Evolutionary conservation across 1,139 yeast species (phyloP), one percentile per base, ranked within the genome.

Genomic region (Geotrichum candidum): DNA sequence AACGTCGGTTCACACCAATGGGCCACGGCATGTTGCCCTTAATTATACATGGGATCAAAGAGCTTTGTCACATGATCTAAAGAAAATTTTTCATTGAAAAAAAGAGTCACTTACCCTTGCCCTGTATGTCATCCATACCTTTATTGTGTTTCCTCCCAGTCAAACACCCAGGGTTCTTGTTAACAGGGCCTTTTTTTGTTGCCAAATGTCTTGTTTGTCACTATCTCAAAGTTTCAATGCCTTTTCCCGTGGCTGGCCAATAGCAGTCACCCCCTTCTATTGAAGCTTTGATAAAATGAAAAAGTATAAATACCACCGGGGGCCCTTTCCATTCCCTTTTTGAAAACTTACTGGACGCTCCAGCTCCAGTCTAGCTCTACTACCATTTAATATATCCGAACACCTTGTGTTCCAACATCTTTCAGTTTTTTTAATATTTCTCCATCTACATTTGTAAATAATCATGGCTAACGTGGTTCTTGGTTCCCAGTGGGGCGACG

Each of bases 401-500:
- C 18, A 25, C 33, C 22, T 50, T 25, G 31, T 50, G 29, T 50
- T 25, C 13, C 27, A 50, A 50, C 29, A 22, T 25, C 29, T 41
- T 41, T n/a, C n/a, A 15, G 5, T 41, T 41, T 13, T n/a, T 41
- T 41, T 6, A 2, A 41, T n/a, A 2, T 13, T 41, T 41, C 46
- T 41, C 15, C 46, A 41, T 35, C 45, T 6, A n/a, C n/a, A 41
- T 41, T n/a, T 18, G 46, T 41, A 41, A 41, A 41, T 41, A 15
- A 56, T 22, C 9, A 87, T 88, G 92, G 88, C 90, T 76, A 90
- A 88, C 80, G 98, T 94, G 69, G 98, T 94, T 63, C 83, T 94
- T 72, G 99, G 99, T 65, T 81, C 97, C 77, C 99, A 94, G 78
- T 94, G 99, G 99, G 99, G 99, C 67, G 99, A 94, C 74, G 99